A percentile compares a stretch with the other conserved stretches of the same genome.
phyloP scores from a whole-genome alignment of 179 eudicot species.

The Spergularia azorica region DNA sequence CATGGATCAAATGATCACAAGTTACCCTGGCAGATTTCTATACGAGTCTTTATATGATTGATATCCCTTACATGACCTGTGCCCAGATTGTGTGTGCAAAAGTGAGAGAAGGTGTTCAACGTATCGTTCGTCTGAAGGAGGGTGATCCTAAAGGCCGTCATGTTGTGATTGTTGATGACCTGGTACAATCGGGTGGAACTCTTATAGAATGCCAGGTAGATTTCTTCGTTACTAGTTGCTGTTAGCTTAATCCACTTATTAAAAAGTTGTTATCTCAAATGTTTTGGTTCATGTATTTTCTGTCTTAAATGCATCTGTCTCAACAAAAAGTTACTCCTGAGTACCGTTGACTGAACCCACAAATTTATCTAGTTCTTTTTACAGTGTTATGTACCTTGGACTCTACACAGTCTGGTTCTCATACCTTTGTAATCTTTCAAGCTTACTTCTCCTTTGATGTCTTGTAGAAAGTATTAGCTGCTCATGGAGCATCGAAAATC shows the following conservation, averaged over 20 bases:
- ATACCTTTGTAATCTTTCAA: no score
- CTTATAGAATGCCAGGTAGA: constrained; percentile 90
- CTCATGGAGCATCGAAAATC: constrained; percentile 88
- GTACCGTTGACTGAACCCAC: no score
- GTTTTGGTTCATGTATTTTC: not conserved
- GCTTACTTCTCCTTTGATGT: not conserved
- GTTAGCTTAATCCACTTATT: not conserved
- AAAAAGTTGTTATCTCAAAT: no score
- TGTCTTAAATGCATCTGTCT: no score
- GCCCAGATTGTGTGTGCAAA: constrained; percentile 85
- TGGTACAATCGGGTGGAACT: constrained; percentile 97
- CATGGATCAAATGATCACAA: no score
- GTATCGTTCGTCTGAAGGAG: constrained; percentile 91
- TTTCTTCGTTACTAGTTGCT: constrained; percentile 4
- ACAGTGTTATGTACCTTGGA: no score
- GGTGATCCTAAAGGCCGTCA: constrained; percentile 98
- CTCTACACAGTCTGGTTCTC: no score
- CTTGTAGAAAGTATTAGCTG: constrained; percentile 87
- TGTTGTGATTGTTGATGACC: constrained; percentile 98
- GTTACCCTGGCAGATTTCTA: no score
- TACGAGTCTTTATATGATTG: not conserved
- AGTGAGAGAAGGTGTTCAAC: constrained; percentile 95
- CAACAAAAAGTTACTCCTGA: no score
- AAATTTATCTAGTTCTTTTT: no score
- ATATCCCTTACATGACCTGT: constrained; percentile 2